These are phyloP conservation scores for Taiozyma onychis DNA, from an alignment of 1,139 yeast genomes.

Conservation along the genomic window DNA sequence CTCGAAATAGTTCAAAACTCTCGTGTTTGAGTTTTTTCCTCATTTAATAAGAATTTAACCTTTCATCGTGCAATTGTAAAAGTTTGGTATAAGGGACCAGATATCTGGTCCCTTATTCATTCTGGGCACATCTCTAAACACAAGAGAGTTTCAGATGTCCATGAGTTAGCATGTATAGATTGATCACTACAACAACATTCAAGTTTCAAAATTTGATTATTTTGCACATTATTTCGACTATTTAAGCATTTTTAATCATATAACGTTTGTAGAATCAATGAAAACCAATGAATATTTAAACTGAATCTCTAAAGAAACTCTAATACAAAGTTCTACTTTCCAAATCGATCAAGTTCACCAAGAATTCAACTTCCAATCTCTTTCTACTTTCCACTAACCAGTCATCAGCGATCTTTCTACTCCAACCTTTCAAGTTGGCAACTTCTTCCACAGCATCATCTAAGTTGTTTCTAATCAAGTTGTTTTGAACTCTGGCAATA, in stretches of 20 bases:
- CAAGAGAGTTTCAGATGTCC: no score
- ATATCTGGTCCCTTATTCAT: no score
- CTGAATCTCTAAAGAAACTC: neutral
- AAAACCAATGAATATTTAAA: neutral
- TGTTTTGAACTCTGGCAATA: slow-evolving; percentile 77
- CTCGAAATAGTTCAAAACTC: neutral
- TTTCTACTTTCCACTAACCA: slow-evolving; percentile 89
- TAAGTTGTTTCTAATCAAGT: slow-evolving; percentile 70
- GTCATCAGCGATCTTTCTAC: slow-evolving; percentile 82
- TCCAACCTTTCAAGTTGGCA: slow-evolving; percentile 88
- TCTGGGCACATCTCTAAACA: no score
- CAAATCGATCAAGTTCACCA: slow-evolving; percentile 45
- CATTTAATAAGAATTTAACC: no score
- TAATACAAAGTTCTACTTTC: slow-evolving; percentile 31
- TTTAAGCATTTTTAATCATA: neutral
- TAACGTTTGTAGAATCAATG: neutral
- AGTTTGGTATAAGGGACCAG: no score
- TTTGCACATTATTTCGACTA: neutral
- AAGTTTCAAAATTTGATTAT: neutral
- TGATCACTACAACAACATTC: neutral
- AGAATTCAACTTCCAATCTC: slow-evolving; percentile 81
- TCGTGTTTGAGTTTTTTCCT: no score
- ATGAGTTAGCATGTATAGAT: no score
- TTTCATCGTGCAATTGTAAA: no score
- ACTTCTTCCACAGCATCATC: slow-evolving; percentile 92